Base-by-base conservation (phyloP, 805 yeast genomes). In the Vanderwaltozyma polyspora region DNA sequence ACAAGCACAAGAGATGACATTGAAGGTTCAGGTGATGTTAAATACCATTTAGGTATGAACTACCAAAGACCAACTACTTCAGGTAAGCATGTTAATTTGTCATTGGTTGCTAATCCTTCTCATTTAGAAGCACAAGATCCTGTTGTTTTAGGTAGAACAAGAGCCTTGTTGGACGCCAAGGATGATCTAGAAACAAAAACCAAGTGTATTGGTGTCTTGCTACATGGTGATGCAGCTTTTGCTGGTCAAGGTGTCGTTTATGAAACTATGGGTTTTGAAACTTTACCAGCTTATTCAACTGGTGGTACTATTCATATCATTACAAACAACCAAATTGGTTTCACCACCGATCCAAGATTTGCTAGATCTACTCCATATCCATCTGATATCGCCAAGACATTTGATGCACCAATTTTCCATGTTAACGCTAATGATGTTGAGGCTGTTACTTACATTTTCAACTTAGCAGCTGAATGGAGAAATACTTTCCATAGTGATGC, bases 81-180 rank as follows among this genome's bases (percentile, higher is more conserved):
- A 19, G 99, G 99, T 62, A 86, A 86, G 64, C 83, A 77, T 57
- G 96, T 91, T 46, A 87, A 87, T 68, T 68, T 91, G 54, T 87
- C 97, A 22, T 69, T 91, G 46, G 99, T 91, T 43, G 99, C 99
- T 42, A 91, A 91, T 64, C 99, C 99, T 43, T 89, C 97, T 31
- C 99, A 91, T 68, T 76, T 91, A 66, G 99, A 91, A 69, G 94
- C 98, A 41, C 96, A 87, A 67, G 99, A 91, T 63, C 96, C 97
- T 40, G 96, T 91, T 46, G 98, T 91, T 35, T 71, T 91, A 56
- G 99, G 99, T 64, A 82, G 93, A 72, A 84, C 96, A 30, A 79
- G 98, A 67, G 94, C 98, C 46, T 77, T 87, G 45, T 91, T 83
- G 64, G 94, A 85, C 57, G 81, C 75, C 67, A 89, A 89, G 68